Evolutionary conservation across 441 rosid species (phyloP), one percentile per base, ranked within the genome.

Genomic region (Jatropha multifida): DNA sequence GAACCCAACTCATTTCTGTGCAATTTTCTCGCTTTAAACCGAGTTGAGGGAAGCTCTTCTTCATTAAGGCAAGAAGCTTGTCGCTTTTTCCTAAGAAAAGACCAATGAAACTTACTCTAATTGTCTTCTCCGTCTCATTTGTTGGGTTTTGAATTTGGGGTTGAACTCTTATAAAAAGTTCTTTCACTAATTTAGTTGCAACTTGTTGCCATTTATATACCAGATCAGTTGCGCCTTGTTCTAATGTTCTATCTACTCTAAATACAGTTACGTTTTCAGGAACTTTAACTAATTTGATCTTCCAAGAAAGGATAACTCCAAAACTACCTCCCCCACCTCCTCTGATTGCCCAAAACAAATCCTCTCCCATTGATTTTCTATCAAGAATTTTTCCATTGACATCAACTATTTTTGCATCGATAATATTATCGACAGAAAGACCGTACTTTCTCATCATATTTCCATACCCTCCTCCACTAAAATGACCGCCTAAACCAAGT

Each of bases 401-500:
- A 60, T 60, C 41, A 13, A 60, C 65, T 26, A 60, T 60, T 26
- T 11, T 13, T 0, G 41, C 65, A 27, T 89, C 97, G 7, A 85
- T 54, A 0, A 90, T 65, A 41, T 86, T 6, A 73, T 90, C 94
- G 0, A 82, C 87, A 0, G 97, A 66, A 12, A 90, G 70, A 3
- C 94, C 94, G 41, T 75, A 75, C 41, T 88, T 92, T 55, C 93
- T 72, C 63, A 88, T 0, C 85, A 91, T 71, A 2, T 80, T 83
- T 5, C 96, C 92, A 38, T 84, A 87, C 0, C 93, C 94, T 0
- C 83, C 94, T 0, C 92, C 92, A 20, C 89, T 88, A 4, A 90
- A 13, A 72, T 89, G 94, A 0, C 94, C 91, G 0, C 94, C 94
- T 4, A 83, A 85, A 1, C 94, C 92, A 2, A 88, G 86, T 17